Conservation (phyloP, 129 eudicot species). For the Deinandra increscens region DNA sequence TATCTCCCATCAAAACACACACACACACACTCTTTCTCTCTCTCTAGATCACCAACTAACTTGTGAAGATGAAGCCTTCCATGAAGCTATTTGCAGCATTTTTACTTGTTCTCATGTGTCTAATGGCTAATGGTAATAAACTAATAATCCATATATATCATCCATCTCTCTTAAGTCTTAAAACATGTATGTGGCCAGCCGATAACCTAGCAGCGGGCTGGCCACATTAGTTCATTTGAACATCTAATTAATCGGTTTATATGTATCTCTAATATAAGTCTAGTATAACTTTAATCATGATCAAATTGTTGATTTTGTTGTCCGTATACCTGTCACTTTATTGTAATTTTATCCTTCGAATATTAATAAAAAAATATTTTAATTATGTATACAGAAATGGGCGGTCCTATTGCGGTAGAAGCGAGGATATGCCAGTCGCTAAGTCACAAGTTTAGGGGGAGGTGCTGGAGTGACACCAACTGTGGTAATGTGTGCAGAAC, state of each 20-base stretch:
- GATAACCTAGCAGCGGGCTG: no score
- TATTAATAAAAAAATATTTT: no score
- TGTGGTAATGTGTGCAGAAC: slow-evolving; percentile 65
- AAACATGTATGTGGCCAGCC: neutral
- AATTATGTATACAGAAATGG: slow-evolving; percentile 25
- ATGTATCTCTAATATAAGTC: no score
- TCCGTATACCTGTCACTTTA: no score
- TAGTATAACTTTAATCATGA: no score
- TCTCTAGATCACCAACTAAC: neutral
- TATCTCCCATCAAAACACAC: no score
- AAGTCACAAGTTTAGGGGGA: slow-evolving; percentile 63
- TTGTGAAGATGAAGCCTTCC: slow-evolving; percentile 46
- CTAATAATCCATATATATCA: neutral
- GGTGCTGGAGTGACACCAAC: slow-evolving; percentile 51
- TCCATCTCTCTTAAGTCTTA: neutral
- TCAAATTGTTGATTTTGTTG: no score
- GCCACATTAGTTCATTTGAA: no score
- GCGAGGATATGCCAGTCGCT: slow-evolving; percentile 64
- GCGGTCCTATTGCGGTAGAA: slow-evolving; percentile 45
- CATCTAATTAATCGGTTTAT: no score
- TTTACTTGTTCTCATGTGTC: slow-evolving; percentile 49
- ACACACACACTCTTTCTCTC: no score
- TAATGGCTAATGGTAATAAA: slow-evolving; percentile 64
- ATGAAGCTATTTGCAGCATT: slow-evolving; percentile 46
- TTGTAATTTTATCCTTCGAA: no score